Conservation (phyloP, 1,284 basidiomycete genomes). For the Butyriboletus appendiculatus region DNA sequence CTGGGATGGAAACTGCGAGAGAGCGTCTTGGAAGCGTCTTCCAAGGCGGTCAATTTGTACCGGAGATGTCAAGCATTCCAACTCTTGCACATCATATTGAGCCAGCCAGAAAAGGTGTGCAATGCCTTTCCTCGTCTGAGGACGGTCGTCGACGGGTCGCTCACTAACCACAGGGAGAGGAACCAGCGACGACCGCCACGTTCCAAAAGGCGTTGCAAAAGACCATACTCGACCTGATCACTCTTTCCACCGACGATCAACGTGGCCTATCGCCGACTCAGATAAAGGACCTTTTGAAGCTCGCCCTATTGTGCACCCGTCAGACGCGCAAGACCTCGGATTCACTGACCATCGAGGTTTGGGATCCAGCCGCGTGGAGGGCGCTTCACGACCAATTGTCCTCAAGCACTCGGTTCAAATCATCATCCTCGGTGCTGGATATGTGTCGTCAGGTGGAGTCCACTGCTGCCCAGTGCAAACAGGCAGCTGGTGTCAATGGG, state of each 20-base stretch:
- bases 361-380: constrained; percentile 48
- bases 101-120: constrained; percentile 44
- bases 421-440: constrained; percentile 44
- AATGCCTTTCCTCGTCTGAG: not conserved
- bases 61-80: constrained; percentile 75
- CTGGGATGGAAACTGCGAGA: constrained; percentile 70
- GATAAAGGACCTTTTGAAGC: constrained; percentile 80
- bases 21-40: constrained; percentile 55
- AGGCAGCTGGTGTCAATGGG: constrained; percentile 3
- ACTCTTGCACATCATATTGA: constrained; percentile 69
- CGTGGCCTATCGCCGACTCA: constrained; percentile 61
- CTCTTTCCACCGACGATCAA: constrained; percentile 51
- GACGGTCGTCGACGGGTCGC: not conserved
- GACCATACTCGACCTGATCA: constrained; percentile 52
- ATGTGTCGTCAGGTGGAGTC: constrained; percentile 51
- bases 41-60: constrained; percentile 71
- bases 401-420: constrained; percentile 45
- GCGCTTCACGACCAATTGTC: constrained; percentile 40
- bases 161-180: constrained; percentile 24
- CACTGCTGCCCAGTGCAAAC: constrained; percentile 17
- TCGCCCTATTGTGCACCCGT: constrained; percentile 66
- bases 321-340: constrained; percentile 51
- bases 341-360: constrained; percentile 36
- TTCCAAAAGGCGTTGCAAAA: constrained; percentile 48
- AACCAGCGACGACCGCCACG: constrained; percentile 45